These are phyloP conservation scores for Neurospora sp. DNA, from an alignment of 495 filamentous ascomycete genomes.

Conservation along the genomic window DNA sequence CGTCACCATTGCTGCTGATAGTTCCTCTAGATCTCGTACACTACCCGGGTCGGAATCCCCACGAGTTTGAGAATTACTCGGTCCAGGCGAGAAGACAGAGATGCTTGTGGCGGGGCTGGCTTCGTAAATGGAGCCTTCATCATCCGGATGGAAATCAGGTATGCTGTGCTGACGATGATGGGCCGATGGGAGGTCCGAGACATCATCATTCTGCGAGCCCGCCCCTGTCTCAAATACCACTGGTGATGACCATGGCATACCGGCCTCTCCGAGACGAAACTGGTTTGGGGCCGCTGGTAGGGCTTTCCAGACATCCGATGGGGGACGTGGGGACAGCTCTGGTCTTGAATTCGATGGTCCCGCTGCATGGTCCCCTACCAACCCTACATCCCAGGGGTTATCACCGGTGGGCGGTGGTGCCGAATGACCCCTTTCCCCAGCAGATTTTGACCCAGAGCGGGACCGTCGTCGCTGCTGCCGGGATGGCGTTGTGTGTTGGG, in stretches of 20 bases:
- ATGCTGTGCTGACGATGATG: slow-evolving; percentile 1
- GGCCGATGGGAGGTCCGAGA: background rate
- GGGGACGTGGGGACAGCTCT: background rate
- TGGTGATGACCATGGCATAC: slow-evolving; percentile 34
- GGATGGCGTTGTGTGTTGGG: slow-evolving; percentile 3
- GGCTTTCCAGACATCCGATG: slow-evolving; percentile 22
- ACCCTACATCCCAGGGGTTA: slow-evolving; percentile 31
- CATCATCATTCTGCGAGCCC: slow-evolving; percentile 8
- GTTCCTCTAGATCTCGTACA: slow-evolving; percentile 33
- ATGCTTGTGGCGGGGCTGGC: slow-evolving; percentile 14
- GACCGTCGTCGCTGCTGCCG: slow-evolving; percentile 16
- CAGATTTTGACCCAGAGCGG: slow-evolving; percentile 18
- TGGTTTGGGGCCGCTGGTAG: slow-evolving; percentile 30
- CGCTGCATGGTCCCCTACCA: background rate
- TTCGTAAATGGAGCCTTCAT: slow-evolving; percentile 6
- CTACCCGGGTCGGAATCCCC: slow-evolving; percentile 11
- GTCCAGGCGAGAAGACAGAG: slow-evolving; percentile 19
- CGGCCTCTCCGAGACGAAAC: slow-evolving; percentile 35
- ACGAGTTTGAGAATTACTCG: background rate
- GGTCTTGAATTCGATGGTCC: background rate
- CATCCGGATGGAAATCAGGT: background rate
- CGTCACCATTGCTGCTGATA: slow-evolving; percentile 46
- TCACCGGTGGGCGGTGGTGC: slow-evolving; percentile 35
- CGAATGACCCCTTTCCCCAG: slow-evolving; percentile 32
- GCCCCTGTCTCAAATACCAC: slow-evolving; percentile 14